These are phyloP conservation scores for Penicillium janthinellum DNA, from an alignment of 2,329 filamentous ascomycete species.

Conservation along the genomic window DNA sequence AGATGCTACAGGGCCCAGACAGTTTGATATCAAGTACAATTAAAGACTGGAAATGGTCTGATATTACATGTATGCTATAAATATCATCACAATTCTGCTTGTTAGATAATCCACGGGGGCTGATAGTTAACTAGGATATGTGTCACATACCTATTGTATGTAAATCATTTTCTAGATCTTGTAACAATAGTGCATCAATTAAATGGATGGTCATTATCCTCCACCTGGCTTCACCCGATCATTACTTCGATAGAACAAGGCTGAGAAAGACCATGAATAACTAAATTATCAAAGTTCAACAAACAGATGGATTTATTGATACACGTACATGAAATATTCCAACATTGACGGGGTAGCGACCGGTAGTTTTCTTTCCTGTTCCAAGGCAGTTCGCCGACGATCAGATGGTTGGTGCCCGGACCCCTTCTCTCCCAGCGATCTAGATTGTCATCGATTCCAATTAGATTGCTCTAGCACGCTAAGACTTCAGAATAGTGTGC, in stretches of 20 bases:
- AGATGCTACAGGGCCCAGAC: background rate
- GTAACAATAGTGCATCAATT: background rate
- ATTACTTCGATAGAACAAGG: background rate
- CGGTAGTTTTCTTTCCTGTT: background rate
- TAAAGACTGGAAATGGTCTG: background rate
- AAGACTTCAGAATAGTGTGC: conserved; percentile 5
- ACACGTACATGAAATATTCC: background rate
- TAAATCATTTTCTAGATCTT: background rate
- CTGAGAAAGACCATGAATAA: background rate
- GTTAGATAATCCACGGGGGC: background rate
- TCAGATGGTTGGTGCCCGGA: conserved; percentile 1
- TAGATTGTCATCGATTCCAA: conserved; percentile 1
- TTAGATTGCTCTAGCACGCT: background rate
- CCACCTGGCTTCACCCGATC: background rate
- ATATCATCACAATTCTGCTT: background rate
- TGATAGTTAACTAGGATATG: background rate
- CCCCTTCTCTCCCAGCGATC: background rate
- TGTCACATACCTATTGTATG: background rate
- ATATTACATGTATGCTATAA: background rate
- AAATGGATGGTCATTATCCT: background rate
- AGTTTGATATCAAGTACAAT: background rate
- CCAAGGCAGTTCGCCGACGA: background rate
- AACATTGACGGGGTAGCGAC: background rate
- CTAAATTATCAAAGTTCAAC: background rate
- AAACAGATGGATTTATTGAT: background rate